phyloP scores from a whole-genome alignment of 176 grass and related monocot species.

The Rhynchospora tenuis region DNA sequence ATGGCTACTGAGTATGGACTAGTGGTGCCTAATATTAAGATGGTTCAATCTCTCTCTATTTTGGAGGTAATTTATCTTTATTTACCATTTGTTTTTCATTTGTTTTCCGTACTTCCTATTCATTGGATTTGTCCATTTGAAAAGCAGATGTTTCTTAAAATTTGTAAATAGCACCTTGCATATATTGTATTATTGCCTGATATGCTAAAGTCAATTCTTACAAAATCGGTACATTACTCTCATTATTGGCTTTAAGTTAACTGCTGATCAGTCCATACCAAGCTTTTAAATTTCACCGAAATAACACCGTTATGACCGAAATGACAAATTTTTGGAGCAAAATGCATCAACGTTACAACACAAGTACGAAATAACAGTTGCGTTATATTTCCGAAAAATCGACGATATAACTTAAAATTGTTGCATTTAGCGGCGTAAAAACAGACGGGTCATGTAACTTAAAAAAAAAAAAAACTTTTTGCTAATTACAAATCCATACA shows the following conservation, averaged over 20 bases:
- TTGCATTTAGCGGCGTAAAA: no score
- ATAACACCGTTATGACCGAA: no score
- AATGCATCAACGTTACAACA: no score
- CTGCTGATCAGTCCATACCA: neutral
- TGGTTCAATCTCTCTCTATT: slow-evolving; percentile 81
- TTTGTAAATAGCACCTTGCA: neutral
- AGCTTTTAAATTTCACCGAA: no score
- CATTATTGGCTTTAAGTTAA: neutral
- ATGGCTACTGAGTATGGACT: slow-evolving; percentile 88
- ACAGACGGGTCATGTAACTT: no score
- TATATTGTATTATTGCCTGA: neutral
- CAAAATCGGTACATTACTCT: neutral
- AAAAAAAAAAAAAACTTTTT: no score
- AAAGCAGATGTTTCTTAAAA: neutral
- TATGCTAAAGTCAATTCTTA: neutral
- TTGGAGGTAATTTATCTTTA: slow-evolving; percentile 48
- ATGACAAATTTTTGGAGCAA: no score
- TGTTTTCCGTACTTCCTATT: neutral
- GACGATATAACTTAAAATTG: no score
- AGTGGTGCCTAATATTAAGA: slow-evolving; percentile 92
- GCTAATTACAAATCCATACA: no score
- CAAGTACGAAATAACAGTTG: no score
- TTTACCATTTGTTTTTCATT: neutral
- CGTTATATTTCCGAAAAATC: no score
- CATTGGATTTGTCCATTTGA: neutral